Percentiles rank a stretch among this genome's conserved stretches.
Evolutionary conservation across 805 yeast genomes (phyloP).

Genomic region (Metschnikowia noctiluminum): DNA sequence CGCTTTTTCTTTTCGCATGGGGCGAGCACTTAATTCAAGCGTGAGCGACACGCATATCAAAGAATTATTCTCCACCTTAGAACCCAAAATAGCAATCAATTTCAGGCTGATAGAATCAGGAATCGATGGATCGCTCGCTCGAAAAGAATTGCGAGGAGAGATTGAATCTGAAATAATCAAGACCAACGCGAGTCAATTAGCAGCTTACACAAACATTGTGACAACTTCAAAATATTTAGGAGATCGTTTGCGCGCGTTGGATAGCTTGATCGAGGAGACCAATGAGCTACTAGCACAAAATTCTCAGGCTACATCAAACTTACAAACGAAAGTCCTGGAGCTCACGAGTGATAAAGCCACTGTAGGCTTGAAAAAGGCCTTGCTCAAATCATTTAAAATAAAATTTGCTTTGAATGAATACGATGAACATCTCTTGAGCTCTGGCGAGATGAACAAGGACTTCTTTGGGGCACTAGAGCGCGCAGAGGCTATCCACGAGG

Average conservation of each 20-base stretch:
- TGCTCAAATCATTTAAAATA: conserved; percentile 52
- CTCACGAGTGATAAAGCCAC: conserved; percentile 30
- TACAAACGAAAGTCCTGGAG: conserved; percentile 24
- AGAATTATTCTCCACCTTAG: conserved; percentile 31
- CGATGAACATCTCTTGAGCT: conserved; percentile 60
- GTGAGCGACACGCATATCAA: conserved; percentile 33
- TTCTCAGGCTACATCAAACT: conserved; percentile 19
- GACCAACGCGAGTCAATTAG: conserved; percentile 41
- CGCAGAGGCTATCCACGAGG: conserved; percentile 60
- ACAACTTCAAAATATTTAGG: conserved; percentile 21
- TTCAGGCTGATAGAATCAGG: conserved; percentile 43
- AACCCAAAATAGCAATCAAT: conserved; percentile 28
- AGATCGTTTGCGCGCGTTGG: conserved; percentile 11
- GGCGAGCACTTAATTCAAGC: conserved; percentile 47
- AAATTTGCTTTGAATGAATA: conserved; percentile 67
- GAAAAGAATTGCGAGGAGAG: conserved; percentile 58
- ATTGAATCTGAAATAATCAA: conserved; percentile 59
- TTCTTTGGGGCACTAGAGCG: conserved; percentile 60
- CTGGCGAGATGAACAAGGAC: conserved; percentile 45
- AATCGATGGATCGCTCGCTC: conserved; percentile 53
- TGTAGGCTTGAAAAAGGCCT: conserved; percentile 46
- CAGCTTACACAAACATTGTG: conserved; percentile 33
- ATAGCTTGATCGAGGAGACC: conserved; percentile 27
- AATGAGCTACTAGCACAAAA: conserved; percentile 36
- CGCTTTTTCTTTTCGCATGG: conserved; percentile 41